A percentile compares a stretch with the other conserved stretches of the same genome.
Evolutionary conservation across 163 green algal species (phyloP).

Genomic region (Picocystis sp.): DNA sequence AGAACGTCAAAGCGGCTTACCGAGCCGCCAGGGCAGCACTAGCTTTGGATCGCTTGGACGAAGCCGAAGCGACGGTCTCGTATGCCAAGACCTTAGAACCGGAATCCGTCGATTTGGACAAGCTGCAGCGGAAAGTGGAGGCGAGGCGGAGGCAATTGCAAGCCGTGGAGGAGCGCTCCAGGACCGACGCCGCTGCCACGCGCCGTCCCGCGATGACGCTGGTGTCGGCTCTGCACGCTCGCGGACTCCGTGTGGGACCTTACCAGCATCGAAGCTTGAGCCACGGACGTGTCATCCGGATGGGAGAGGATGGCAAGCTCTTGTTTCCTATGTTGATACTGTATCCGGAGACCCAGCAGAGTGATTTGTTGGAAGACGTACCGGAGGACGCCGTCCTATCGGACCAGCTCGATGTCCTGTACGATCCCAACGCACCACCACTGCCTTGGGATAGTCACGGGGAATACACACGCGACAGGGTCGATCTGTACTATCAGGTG

Average conservation of each 20-base stretch:
- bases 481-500: constrained; percentile 69
- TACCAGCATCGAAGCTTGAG: no score
- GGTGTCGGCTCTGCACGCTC: no score
- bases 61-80: constrained; percentile 14
- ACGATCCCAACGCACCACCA: constrained; percentile 37
- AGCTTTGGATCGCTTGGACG: constrained; percentile 21
- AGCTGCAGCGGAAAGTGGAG: constrained; percentile 2
- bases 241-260: no score
- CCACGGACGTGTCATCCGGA: no score
- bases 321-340: constrained; percentile 21
- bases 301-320: constrained; percentile 11
- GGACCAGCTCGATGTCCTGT: constrained; percentile 39
- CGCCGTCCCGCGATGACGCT: no score
- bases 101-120: constrained; percentile 17
- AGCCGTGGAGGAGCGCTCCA: no score
- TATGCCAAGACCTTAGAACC: constrained; percentile 18
- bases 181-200: no score
- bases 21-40: constrained; percentile 24
- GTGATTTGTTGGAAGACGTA: constrained; percentile 15
- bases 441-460: constrained; percentile 53
- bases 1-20: constrained; percentile 49
- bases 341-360: constrained; percentile 11
- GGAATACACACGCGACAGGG: constrained; percentile 37
- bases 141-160: no score
- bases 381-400: constrained; percentile 6